phyloP scores from a whole-genome alignment of 148 eudicot species.

The Amaranthus palmeri region DNA sequence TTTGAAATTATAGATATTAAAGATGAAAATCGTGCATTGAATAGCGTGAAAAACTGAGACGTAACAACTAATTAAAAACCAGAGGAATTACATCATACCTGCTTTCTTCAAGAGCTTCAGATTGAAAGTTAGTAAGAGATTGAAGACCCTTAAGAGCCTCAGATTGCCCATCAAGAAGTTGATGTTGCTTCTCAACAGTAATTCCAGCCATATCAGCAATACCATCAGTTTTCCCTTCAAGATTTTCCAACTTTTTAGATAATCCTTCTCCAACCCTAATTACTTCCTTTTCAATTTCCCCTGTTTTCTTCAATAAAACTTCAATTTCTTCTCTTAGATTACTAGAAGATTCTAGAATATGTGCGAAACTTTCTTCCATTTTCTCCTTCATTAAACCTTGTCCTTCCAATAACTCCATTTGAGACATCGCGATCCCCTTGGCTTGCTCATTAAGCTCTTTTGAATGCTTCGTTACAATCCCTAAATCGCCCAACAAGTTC shows the following conservation, averaged over 20 bases:
- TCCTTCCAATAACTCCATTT: conserved; percentile 23
- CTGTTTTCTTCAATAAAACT: conserved; percentile 18
- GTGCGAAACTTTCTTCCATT: conserved; percentile 27
- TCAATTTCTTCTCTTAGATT: conserved; percentile 14
- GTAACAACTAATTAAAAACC: no score
- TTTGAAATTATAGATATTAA: no score
- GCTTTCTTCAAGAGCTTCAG: conserved; percentile 77
- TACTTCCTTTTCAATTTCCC: conserved; percentile 55
- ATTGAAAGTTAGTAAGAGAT: conserved; percentile 45
- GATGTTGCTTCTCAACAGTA: conserved; percentile 63
- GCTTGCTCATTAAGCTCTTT: conserved; percentile 26
- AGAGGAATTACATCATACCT: conserved; percentile 34
- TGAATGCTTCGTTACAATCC: conserved; percentile 17
- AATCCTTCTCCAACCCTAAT: conserved; percentile 51
- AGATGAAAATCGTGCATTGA: no score
- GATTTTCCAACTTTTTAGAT: conserved; percentile 42
- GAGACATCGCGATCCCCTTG: conserved; percentile 18
- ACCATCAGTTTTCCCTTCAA: conserved; percentile 66
- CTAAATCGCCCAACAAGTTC: conserved; percentile 18
- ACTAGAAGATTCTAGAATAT: conserved; percentile 19
- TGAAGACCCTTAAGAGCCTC: conserved; percentile 63
- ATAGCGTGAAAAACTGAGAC: no score
- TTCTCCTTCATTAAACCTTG: conserved; percentile 23
- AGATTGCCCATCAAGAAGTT: conserved; percentile 56
- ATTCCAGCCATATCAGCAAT: conserved; percentile 52